phyloP scores from a whole-genome alignment of 2,329 filamentous ascomycete species.

The Fusarium cyanostomum region DNA sequence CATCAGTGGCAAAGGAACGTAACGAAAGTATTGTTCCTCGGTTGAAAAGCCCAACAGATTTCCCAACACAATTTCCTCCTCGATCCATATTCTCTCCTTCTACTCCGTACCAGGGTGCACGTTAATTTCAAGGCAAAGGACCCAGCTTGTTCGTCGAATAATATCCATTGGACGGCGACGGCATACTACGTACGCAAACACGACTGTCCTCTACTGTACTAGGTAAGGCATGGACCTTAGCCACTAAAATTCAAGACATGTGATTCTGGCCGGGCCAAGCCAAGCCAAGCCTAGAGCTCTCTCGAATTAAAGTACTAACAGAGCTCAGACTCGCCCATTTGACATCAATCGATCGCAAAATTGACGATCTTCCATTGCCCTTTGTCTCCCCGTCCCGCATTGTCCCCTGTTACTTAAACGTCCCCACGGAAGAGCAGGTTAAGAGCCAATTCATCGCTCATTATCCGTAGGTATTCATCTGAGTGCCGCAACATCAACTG shows the following conservation, averaged over 20 bases:
- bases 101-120: background rate
- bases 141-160: background rate
- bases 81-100: constrained; percentile 1
- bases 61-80: constrained; percentile 27
- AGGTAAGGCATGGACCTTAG: background rate
- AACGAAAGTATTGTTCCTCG: background rate
- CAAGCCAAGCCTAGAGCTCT: background rate
- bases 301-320: background rate
- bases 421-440: constrained; percentile 1
- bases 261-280: constrained; percentile 11
- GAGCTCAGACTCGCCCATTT: background rate
- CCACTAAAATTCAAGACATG: constrained; percentile 13
- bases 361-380: background rate
- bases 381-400: background rate
- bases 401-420: background rate
- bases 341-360: background rate
- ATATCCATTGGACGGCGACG: no score
- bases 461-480: background rate
- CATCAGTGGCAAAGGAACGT: constrained; percentile 17
- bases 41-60: constrained; percentile 24
- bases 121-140: background rate
- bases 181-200: background rate
- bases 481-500: constrained; percentile 4
- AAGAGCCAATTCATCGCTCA: background rate
- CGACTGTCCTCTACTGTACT: background rate